Base-by-base conservation (phyloP, 768 basidiomycete species). In the Lentinula detonsa region DNA sequence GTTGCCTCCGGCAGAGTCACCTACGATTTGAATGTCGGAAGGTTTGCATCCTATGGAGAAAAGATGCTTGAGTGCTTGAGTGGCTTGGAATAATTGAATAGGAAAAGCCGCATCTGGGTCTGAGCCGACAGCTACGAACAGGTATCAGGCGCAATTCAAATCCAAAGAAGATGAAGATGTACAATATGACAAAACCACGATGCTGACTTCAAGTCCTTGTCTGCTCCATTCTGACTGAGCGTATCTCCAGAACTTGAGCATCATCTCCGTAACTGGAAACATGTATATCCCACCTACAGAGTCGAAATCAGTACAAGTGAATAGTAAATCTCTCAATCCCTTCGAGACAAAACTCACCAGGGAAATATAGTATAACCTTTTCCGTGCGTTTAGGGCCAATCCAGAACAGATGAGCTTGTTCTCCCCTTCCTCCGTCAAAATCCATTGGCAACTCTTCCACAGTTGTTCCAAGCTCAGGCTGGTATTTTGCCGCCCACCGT, bases 361-460 rank as follows among this genome's bases (percentile, higher is more conserved):
- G 75, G 28, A 71, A 48, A 50, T 71, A 77, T 3, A 75, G 49
- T 3, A 76, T 63, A 2, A 77, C 74, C 6, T 69, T 68, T 2
- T 74, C 73, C 1, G 70, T 69, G 28, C 69, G 64, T 39, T 68
- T 71, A 9, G 68, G 62, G 18, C 74, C 72, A 48, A 75, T 63
- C 76, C 76, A 77, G 10, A 75, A 60, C 5, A 76, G 59, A 45
- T 57, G 62, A 1, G 68, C 70, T 35, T 63, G 66, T 7, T 37
- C 35, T 21, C 53, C 53, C 37, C 37, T 21, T 39, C 35, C 53
- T 18, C 53, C 16, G 37, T 54, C 53, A 18, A 21, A 21, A 35
- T 39, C 10, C 53, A 42, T 45, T 15, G 42, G 56, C 31, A 53
- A 39, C 10, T 53, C 51, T 13, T 53, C 51, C 37, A 53, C 37